Conservation (phyloP, 768 basidiomycete genomes). For the Mrakia gelida region DNA sequence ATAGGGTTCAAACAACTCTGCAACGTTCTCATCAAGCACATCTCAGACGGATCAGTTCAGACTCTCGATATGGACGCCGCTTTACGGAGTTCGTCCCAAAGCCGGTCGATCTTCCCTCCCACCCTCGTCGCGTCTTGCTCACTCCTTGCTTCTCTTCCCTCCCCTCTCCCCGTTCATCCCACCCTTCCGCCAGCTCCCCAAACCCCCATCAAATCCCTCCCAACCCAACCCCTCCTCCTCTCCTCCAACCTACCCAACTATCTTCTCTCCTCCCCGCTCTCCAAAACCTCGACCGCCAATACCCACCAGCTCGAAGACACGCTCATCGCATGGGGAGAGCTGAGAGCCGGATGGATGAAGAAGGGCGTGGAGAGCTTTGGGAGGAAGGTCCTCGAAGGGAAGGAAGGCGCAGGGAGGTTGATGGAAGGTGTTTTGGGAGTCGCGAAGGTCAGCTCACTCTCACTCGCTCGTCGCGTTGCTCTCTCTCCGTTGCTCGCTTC, state of each 20-base stretch:
- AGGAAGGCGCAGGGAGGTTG: constrained; percentile 10
- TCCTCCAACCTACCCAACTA: constrained; percentile 3
- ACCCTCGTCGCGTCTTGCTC: background rate
- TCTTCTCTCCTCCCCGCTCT: constrained; percentile 6
- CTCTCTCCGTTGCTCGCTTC: background rate
- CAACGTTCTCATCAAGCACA: background rate
- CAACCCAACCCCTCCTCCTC: background rate
- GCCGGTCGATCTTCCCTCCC: too few species aligned
- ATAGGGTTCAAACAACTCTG: constrained; percentile 19
- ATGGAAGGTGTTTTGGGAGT: background rate
- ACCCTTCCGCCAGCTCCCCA: background rate
- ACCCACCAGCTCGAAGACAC: constrained; percentile 6
- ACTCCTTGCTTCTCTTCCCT: background rate
- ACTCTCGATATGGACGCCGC: background rate
- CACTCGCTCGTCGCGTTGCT: background rate
- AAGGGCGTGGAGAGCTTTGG: constrained; percentile 8
- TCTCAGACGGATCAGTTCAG: background rate
- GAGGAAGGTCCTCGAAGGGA: background rate
- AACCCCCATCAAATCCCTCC: background rate
- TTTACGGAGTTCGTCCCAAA: background rate
- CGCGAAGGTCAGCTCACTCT: background rate
- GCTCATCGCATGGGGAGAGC: background rate
- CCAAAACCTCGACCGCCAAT: background rate
- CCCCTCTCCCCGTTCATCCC: background rate
- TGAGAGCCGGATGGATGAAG: constrained; percentile 20